Evolutionary conservation across 257 asterid genomes (phyloP), one percentile per base, ranked within the genome.

Genomic region (Knoxia roxburghii): DNA sequence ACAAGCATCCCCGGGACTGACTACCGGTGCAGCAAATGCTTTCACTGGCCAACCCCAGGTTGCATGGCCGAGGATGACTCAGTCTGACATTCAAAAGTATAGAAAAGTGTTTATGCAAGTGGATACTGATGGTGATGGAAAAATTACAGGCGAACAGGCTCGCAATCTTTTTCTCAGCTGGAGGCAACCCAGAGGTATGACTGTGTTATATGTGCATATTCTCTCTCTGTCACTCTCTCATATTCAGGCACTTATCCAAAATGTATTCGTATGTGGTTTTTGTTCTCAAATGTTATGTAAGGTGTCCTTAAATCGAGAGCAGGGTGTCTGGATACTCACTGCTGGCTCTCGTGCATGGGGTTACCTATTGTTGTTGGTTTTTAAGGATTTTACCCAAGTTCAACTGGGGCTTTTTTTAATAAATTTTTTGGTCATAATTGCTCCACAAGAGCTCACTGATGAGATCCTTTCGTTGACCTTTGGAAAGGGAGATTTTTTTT

Each of bases 111-210:
- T 94, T 83, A 79, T 86, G 79, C 93, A 88, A 73, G 99, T 91
- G 63, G 99, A 90, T 80, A 85, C 84, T 0, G 98, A 94, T 77
- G 76, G 85, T 74, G 99, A 94, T 89, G 99, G 98, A 67, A 89
- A 87, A 80, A 91, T 94, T 59, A 80, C 87, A 10, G 99, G 96
- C 64, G 93, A 81, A 78, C 93, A 94, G 88, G 99, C 99, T 8
- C 94, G 93, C 50, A 80, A 86, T 79, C 88, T 94, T 66, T 94
- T 94, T 80, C 82, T 94, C 75, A 94, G 98, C 81, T 94, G 99
- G 99, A 86, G 78, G 87, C 84, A 83, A 73, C 97, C 98, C 43
- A 83, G 87, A 84, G 98, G 98, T 94, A 77, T 32, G 68, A 58
- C 39, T 35, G 67, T 43, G n/a, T 67, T n/a, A 61, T 49, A 37